Evolutionary conservation across 345 rosid genomes (phyloP).

Genomic region (Anacardium occidentale): DNA sequence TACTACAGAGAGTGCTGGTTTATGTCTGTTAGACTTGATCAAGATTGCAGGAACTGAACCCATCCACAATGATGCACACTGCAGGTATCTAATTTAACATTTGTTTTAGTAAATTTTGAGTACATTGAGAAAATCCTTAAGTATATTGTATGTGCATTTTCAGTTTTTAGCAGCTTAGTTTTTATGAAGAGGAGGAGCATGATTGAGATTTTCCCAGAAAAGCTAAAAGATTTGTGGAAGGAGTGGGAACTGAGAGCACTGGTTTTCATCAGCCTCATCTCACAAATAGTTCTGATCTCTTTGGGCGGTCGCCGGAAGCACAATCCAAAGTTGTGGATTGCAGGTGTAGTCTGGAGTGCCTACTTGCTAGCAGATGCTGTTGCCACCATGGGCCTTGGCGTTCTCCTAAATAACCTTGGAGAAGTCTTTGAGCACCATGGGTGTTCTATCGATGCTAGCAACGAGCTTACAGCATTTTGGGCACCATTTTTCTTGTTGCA

Average conservation of each 20-base stretch:
- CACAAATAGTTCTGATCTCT: neutral
- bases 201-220: neutral
- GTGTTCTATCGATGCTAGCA: neutral
- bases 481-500: slow-evolving; percentile 18
- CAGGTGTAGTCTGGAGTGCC: slow-evolving; percentile 6
- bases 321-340: neutral
- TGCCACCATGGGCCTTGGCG: slow-evolving; percentile 3
- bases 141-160: neutral
- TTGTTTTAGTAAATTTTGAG: too few relatives aligned
- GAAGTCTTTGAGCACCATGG: neutral
- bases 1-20: neutral
- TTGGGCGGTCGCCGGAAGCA: neutral
- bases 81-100: neutral
- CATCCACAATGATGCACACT: neutral
- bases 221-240: neutral
- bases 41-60: too few relatives aligned
- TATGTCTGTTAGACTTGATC: too few relatives aligned
- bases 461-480: slow-evolving; percentile 14
- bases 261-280: neutral
- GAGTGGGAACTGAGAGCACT: slow-evolving; percentile 2
- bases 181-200: neutral
- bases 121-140: neutral
- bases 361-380: slow-evolving; percentile 6
- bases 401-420: neutral
- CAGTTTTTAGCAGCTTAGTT: neutral